Evolutionary conservation across 2,329 filamentous ascomycete genomes (phyloP), one percentile per base, ranked within the genome.

Genomic region (Colletotrichum ledebouriae): DNA sequence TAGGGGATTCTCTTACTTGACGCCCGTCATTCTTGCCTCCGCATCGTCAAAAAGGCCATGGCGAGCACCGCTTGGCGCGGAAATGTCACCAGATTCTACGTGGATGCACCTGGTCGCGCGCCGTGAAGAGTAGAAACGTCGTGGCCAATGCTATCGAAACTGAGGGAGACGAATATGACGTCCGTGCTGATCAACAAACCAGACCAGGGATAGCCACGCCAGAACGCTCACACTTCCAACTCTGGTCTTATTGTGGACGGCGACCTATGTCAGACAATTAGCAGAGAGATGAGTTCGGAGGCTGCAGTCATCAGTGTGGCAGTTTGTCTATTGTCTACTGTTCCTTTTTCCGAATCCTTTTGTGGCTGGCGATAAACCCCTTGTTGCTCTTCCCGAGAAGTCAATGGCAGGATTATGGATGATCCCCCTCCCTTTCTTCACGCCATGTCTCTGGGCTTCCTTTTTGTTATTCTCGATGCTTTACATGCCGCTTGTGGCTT

Each of bases 401-500:
- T 33, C 17, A n/a, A 25, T 29, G 15, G 42, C 49, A 41, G 65
- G 61, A 56, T 68, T 61, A 65, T 49, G 61, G 55, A 52, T 29
- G 61, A 56, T 65, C 61, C 46, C 60, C 49, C 61, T 65, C 65
- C 60, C 61, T 68, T 65, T 41, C 15, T 53, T 41, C 17, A 42
- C 65, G 61, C 61, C 53, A 56, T 68, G 61, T 65, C 55, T 68
- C 34, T 65, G 25, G 46, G 6, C 37, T 39, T 52, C 49, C 65
- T 65, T 39, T 46, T 68, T 63, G 33, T 68, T 52, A 17, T 17
- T 65, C 49, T 33, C 49, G 17, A 25, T 66, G 49, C 41, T 65
- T 65, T 42, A 44, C 20, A 39, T 39, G 15, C 61, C 65, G 55
- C 61, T 68, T 60, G 65, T 68, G 55, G 65, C 65, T 65, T 61